Evolutionary conservation across 2,329 filamentous ascomycete genomes (phyloP).

Genomic region (Alternaria angustiovoidea): DNA sequence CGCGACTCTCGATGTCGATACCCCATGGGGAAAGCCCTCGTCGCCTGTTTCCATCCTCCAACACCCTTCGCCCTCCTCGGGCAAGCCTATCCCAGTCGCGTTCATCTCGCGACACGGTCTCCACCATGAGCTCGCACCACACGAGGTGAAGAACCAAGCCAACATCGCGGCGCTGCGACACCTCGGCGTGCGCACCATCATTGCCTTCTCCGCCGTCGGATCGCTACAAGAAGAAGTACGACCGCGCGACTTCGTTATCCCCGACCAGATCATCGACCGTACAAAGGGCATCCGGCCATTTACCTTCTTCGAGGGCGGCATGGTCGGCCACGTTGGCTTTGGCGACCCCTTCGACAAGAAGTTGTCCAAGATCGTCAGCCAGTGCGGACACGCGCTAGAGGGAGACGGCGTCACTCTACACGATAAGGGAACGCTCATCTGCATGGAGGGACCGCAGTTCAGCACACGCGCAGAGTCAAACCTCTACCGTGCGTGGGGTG

Average conservation of each 20-base stretch:
- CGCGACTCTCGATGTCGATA: constrained; percentile 76
- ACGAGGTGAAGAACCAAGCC: constrained; percentile 92
- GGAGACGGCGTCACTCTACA: constrained; percentile 88
- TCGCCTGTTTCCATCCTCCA: constrained; percentile 85
- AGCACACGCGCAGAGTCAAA: constrained; percentile 94
- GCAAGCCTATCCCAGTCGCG: constrained; percentile 71
- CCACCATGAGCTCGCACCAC: constrained; percentile 88
- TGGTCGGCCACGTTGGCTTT: constrained; percentile 94
- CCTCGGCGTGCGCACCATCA: constrained; percentile 87
- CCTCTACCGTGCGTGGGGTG: constrained; percentile 94
- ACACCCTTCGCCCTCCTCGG: constrained; percentile 76
- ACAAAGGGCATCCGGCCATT: constrained; percentile 94
- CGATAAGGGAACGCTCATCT: constrained; percentile 83
- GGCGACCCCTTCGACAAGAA: constrained; percentile 90
- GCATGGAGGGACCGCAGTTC: constrained; percentile 99
- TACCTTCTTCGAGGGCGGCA: constrained; percentile 92
- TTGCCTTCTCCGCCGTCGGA: constrained; percentile 95
- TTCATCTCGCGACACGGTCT: constrained; percentile 93
- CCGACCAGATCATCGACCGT: constrained; percentile 95
- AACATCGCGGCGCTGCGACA: constrained; percentile 97
- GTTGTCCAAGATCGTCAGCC: constrained; percentile 77
- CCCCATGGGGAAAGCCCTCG: constrained; percentile 87
- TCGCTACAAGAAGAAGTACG: constrained; percentile 91
- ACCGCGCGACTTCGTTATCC: constrained; percentile 95
- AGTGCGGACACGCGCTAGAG: constrained; percentile 77